Conservation (phyloP, 2,329 filamentous ascomycete species). For the Daldinia eschscholtzii region DNA sequence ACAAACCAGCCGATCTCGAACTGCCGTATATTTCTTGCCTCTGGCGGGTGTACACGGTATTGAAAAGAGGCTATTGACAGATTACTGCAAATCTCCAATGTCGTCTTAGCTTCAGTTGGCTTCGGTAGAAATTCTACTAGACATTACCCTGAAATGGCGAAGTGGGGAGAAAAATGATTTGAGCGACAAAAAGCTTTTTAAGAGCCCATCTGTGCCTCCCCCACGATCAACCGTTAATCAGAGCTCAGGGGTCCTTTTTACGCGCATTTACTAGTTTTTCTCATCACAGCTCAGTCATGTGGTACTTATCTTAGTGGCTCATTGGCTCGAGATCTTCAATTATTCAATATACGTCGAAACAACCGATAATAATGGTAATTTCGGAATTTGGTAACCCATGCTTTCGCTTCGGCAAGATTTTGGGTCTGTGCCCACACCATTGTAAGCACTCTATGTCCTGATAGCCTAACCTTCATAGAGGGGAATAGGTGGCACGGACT, state of each 20-base stretch:
- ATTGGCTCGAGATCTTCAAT: conserved; percentile 29
- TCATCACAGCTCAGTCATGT: conserved; percentile 36
- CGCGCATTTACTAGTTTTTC: conserved; percentile 31
- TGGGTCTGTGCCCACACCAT: conserved; percentile 32
- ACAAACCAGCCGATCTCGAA: conserved; percentile 22
- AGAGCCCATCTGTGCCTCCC: conserved; percentile 22
- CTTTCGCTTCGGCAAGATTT: conserved; percentile 30
- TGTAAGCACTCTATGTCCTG: conserved; percentile 21
- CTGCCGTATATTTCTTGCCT: background rate
- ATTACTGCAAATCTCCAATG: conserved; percentile 6
- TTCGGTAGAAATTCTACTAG: conserved; percentile 6
- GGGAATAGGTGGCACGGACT: conserved; percentile 14
- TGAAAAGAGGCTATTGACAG: conserved; percentile 1
- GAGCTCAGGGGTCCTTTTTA: conserved; percentile 17
- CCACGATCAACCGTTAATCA: conserved; percentile 37
- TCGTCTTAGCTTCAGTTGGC: conserved; percentile 3
- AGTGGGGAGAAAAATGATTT: conserved; percentile 8
- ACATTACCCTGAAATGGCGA: background rate
- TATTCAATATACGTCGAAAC: conserved; percentile 24
- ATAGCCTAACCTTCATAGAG: background rate
- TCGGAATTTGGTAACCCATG: conserved; percentile 35
- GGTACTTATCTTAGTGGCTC: conserved; percentile 15
- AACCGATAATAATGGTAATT: conserved; percentile 40
- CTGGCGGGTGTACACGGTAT: background rate
- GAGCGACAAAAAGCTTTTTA: conserved; percentile 16